Conservation (phyloP, 148 eudicot genomes). For the Hydrangea macrophylla region DNA sequence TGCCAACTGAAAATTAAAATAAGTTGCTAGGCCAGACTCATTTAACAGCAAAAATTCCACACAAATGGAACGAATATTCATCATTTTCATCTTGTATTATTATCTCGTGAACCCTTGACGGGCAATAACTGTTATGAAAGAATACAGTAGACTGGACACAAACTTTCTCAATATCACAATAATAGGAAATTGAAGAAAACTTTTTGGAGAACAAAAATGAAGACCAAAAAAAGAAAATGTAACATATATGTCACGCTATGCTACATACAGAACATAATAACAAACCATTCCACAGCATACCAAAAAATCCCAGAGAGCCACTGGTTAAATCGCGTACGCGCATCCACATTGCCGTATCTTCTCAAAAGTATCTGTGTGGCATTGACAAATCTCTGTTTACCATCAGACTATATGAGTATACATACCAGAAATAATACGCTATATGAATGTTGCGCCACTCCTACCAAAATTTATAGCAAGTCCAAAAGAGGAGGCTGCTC, state of each 20-base stretch:
- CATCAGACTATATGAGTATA: not conserved
- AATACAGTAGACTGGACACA: constrained; percentile 1
- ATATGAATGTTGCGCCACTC: not conserved
- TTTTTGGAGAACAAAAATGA: not conserved
- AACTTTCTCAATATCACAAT: constrained; percentile 2
- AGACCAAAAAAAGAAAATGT: not conserved
- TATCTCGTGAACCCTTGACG: not conserved
- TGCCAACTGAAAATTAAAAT: no score
- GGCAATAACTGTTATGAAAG: constrained; percentile 9
- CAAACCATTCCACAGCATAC: not conserved
- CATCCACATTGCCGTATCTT: not conserved
- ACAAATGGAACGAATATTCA: no score
- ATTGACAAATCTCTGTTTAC: not conserved
- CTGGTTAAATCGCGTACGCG: not conserved
- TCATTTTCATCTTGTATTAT: not conserved
- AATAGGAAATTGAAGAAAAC: not conserved
- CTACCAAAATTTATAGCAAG: constrained; percentile 64
- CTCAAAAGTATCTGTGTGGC: not conserved
- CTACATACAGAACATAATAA: constrained; percentile 10
- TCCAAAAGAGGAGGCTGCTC: constrained; percentile 89
- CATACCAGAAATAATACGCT: no score
- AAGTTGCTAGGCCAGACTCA: no score
- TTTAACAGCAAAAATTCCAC: no score
- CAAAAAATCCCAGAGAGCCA: not conserved
- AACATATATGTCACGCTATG: not conserved